phyloP scores from a whole-genome alignment of 2,329 filamentous ascomycete genomes.

The Alternaria postmessia region DNA sequence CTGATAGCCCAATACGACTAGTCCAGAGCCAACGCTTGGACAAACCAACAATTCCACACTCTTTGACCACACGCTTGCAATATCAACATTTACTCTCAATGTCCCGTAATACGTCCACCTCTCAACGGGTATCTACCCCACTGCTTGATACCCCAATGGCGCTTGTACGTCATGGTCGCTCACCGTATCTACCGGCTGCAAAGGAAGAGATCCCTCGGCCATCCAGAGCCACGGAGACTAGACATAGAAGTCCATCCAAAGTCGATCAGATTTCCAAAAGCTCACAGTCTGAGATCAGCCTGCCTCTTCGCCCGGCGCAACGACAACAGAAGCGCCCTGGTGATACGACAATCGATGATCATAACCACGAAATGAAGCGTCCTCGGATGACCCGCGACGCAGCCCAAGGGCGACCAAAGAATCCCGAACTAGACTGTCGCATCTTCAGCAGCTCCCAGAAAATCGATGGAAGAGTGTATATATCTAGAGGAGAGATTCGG shows the following conservation, averaged over 20 bases:
- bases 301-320: not conserved
- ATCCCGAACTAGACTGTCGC: not conserved
- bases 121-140: no score
- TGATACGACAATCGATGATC: not conserved
- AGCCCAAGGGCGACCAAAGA: not conserved
- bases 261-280: not conserved
- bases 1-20: no score
- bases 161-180: no score
- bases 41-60: no score
- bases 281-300: accelerated
- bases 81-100: no score
- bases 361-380: not conserved
- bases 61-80: no score
- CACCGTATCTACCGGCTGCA: not conserved
- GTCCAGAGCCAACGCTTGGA: no score
- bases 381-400: not conserved
- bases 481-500: not conserved
- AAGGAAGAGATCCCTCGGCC: not conserved
- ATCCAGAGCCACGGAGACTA: no score
- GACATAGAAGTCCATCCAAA: not conserved
- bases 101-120: no score
- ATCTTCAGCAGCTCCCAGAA: not conserved
- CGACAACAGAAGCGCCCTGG: not conserved
- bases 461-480: not conserved
- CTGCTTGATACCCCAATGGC: no score